Evolutionary conservation across 169 alveolate genomes (phyloP), one percentile per base, ranked within the genome.

Genomic region (Plasmodium coatneyi): DNA sequence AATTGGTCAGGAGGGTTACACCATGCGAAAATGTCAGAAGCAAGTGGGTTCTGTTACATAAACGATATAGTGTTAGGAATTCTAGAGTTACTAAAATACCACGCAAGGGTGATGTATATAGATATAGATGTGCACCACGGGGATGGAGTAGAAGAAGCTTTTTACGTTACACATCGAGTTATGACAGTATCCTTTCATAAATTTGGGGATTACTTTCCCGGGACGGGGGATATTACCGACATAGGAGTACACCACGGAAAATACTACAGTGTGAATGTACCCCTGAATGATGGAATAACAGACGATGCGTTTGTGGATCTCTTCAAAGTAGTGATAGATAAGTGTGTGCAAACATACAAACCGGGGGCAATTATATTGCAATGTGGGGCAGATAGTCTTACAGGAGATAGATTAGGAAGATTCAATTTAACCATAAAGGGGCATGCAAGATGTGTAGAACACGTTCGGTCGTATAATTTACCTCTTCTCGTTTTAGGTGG

Each of bases 1-100:
- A 99, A 99, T 92, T 99, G 99, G 99, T 98, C 99, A 9, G 99
- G 99, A 0, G 99, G 99, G n/a, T 96, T 99, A 71, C 99, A 99
- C 92, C 99, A 98, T 93, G 99, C 99, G 4, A 99, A 98, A 94
- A 97, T 98, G 92, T 97, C 98, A 16, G 99, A 98, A 89, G 99
- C 99, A 1, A 97, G 99, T 49, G 99, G 99, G 1, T 99, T 99
- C 97, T 99, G 99, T 92, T 99, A 99, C 95, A 98, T 99, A 16
- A 99, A 99, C 97, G 99, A 99, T 90, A 99, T 99, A 30, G 99
- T 99, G 10, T 95, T 99, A 71, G 99, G 99, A 1, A 99, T 99
- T 49, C 94, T 99, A 92, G 99, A 99, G 94, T 95, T 99, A 72
- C 97, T 99, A 34, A 99, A 99, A 95, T 98, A 98, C 92, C 99